These are phyloP conservation scores for Aspergillus diversus DNA, from an alignment of 495 filamentous ascomycete genomes.

Conservation along the genomic window DNA sequence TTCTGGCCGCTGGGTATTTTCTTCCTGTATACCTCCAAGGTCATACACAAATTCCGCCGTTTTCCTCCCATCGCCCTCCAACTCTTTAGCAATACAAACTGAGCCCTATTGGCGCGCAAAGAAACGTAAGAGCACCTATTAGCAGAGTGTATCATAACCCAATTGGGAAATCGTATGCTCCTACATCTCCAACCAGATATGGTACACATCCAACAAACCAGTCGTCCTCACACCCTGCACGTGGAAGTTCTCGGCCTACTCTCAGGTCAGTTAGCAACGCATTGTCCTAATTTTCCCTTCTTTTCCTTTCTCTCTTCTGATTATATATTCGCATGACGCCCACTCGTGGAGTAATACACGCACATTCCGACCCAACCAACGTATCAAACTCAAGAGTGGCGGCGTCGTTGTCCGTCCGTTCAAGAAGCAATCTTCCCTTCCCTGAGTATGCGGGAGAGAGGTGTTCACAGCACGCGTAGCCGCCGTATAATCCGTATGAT, in stretches of 20 bases:
- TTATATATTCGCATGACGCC: not conserved
- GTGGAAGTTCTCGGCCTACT: not conserved
- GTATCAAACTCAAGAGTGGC: not conserved
- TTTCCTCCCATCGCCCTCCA: slow-evolving; percentile 1
- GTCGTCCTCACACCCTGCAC: not conserved
- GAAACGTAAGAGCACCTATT: not conserved
- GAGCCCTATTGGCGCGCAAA: not conserved
- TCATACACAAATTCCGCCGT: not conserved
- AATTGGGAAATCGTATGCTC: not conserved
- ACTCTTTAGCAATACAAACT: not conserved
- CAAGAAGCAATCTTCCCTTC: not conserved
- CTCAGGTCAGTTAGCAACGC: not conserved
- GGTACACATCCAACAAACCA: slow-evolving; percentile 11
- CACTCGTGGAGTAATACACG: not conserved
- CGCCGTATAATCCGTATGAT: not conserved
- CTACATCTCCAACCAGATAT: not conserved
- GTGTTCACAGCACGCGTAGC: slow-evolving; percentile 7
- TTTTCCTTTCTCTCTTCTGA: not conserved
- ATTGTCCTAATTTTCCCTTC: not conserved
- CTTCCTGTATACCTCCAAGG: slow-evolving; percentile 1
- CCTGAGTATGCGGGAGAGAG: not conserved
- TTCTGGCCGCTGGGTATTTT: not conserved
- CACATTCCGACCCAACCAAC: slow-evolving; percentile 3
- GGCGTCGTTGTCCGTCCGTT: not conserved
- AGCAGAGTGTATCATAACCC: not conserved